A percentile compares a stretch with the other conserved stretches of the same genome.
Evolutionary conservation across 2,329 filamentous ascomycete genomes (phyloP).

Genomic region (Paecilomyces sp.): DNA sequence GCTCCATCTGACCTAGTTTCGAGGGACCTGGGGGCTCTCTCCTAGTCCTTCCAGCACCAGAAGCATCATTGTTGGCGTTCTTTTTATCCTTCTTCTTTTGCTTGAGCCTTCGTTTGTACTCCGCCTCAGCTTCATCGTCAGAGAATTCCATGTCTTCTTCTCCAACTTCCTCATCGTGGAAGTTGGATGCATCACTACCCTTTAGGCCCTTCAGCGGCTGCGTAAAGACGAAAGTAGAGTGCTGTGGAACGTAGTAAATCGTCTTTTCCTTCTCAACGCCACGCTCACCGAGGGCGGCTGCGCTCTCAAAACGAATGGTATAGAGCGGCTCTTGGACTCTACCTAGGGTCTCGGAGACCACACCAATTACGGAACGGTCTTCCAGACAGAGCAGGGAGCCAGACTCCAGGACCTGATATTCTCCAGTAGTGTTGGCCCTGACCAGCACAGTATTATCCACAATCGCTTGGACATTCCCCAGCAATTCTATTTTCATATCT

Average conservation of each 20-base stretch:
- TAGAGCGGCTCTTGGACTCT: slow-evolving; percentile 82
- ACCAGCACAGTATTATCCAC: slow-evolving; percentile 75
- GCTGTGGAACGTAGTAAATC: slow-evolving; percentile 71
- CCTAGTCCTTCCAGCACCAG: slow-evolving; percentile 30
- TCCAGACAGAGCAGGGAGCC: slow-evolving; percentile 76
- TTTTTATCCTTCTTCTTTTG: slow-evolving; percentile 55
- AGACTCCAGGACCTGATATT: slow-evolving; percentile 76
- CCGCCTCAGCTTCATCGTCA: slow-evolving; percentile 88
- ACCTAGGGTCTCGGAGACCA: slow-evolving; percentile 77
- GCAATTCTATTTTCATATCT: slow-evolving; percentile 67
- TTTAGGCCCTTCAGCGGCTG: slow-evolving; percentile 71
- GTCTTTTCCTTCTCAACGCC: slow-evolving; percentile 62
- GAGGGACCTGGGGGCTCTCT: slow-evolving; percentile 29
- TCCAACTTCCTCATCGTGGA: slow-evolving; percentile 84
- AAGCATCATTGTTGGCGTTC: slow-evolving; percentile 38
- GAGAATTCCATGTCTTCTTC: slow-evolving; percentile 92
- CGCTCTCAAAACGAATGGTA: slow-evolving; percentile 65
- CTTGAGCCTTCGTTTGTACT: slow-evolving; percentile 65
- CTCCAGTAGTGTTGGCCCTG: slow-evolving; percentile 69
- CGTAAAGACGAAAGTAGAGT: slow-evolving; percentile 82
- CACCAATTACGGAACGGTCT: slow-evolving; percentile 69
- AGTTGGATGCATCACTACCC: slow-evolving; percentile 88
- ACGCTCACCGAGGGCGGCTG: slow-evolving; percentile 59
- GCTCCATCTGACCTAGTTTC: slow-evolving; percentile 34
- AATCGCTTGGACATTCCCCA: slow-evolving; percentile 69